phyloP scores from a whole-genome alignment of 1,284 basidiomycete species.

The Austroboletus novae-zelandiae region DNA sequence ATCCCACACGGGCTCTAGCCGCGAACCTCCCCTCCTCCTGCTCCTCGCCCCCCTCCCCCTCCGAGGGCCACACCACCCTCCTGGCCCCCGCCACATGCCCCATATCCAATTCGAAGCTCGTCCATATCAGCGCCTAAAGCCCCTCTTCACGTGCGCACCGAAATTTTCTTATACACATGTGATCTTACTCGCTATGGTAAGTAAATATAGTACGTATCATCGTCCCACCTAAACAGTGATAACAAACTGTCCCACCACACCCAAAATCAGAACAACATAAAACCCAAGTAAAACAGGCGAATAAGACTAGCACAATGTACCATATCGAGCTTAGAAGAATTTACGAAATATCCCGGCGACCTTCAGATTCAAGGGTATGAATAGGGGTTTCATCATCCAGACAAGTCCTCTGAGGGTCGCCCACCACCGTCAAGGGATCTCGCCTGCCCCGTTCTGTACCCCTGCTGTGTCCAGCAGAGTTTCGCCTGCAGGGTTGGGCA shows the following conservation, averaged over 20 bases:
- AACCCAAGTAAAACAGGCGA: slow-evolving; percentile 23
- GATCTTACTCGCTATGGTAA: background rate
- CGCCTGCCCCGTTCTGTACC: slow-evolving; percentile 14
- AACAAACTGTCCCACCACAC: slow-evolving; percentile 10
- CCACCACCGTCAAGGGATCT: slow-evolving; percentile 51
- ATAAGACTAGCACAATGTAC: slow-evolving; percentile 14
- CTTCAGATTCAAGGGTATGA: slow-evolving; percentile 52
- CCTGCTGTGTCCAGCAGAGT: slow-evolving; percentile 9
- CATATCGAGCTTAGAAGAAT: slow-evolving; percentile 34
- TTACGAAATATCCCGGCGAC: slow-evolving; percentile 55
- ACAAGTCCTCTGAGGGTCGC: slow-evolving; percentile 53
- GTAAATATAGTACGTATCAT: slow-evolving; percentile 14
- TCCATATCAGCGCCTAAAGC: background rate
- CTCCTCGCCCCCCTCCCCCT: background rate
- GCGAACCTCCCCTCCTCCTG: slow-evolving; percentile 25
- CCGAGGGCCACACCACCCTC: background rate
- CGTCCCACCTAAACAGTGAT: slow-evolving; percentile 21
- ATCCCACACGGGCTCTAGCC: slow-evolving; percentile 18
- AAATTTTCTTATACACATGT: background rate
- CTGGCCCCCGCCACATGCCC: background rate
- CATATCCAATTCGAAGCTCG: background rate
- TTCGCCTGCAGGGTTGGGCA: slow-evolving; percentile 5
- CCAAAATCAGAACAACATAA: slow-evolving; percentile 22
- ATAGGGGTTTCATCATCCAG: slow-evolving; percentile 43
- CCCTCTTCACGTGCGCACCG: background rate